A percentile compares a stretch with the other conserved stretches of the same genome.
phyloP scores from a whole-genome alignment of 139 green algal species.

The Coccomyxa sp. region DNA sequence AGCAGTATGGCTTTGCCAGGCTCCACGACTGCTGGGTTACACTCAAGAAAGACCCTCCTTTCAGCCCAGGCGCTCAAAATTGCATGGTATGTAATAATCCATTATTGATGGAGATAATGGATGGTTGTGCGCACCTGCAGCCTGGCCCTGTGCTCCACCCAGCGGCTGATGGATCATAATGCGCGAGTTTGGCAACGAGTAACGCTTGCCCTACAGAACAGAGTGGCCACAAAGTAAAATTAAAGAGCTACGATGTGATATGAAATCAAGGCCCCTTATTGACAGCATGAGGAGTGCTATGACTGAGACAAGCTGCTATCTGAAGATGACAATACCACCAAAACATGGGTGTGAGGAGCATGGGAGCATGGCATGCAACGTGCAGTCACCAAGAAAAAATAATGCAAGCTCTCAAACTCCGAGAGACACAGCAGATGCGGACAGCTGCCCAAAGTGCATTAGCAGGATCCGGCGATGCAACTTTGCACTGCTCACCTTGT shows the following conservation, averaged over 20 bases:
- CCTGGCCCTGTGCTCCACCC: constrained; percentile 96
- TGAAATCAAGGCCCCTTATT: background rate
- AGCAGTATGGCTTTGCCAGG: too few species aligned
- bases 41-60: too few species aligned
- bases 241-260: too few species aligned
- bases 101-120: too few species aligned
- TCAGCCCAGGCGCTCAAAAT: too few species aligned
- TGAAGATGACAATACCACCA: background rate
- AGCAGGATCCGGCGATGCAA: background rate
- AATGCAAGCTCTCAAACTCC: too few species aligned
- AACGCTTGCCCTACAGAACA: constrained; percentile 86
- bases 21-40: too few species aligned
- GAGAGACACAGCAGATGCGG: too few species aligned
- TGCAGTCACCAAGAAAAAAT: background rate
- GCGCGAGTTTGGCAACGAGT: constrained; percentile 92
- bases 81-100: too few species aligned
- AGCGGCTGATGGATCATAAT: constrained; percentile 99
- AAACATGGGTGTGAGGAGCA: background rate
- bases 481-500: constrained; percentile 50
- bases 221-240: background rate
- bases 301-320: background rate
- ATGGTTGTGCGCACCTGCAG: constrained; percentile 47
- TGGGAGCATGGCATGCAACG: background rate
- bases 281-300: background rate
- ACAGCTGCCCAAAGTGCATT: too few species aligned